A percentile compares a stretch with the other conserved stretches of the same genome.
phyloP scores from a whole-genome alignment of 208 protist genomes.

The Herpetomonas tarakana region DNA sequence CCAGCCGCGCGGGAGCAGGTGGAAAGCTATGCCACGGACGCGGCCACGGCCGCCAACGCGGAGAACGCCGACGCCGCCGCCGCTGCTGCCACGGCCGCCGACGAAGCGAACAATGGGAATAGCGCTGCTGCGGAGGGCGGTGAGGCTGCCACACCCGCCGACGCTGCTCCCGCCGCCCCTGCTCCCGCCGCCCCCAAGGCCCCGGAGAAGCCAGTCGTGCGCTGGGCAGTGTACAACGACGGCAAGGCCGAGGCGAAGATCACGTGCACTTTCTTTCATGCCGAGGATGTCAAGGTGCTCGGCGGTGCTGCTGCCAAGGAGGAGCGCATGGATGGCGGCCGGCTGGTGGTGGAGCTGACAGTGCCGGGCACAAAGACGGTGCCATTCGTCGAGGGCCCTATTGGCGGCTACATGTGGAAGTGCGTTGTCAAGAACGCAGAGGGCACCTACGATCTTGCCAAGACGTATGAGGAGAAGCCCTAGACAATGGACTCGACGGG shows the following conservation, averaged over 20 bases:
- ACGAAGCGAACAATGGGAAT: not conserved
- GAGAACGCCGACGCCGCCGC: not conserved
- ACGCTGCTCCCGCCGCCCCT: not conserved
- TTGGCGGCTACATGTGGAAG: conserved; percentile 41
- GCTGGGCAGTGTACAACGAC: conserved; percentile 43
- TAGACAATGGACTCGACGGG: too few species aligned
- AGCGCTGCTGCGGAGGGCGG: too few species aligned
- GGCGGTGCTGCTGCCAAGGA: conserved; percentile 7
- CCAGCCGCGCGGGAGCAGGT: not conserved
- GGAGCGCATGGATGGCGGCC: conserved; percentile 6
- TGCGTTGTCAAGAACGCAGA: conserved; percentile 22
- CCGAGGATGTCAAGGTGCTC: conserved; percentile 11
- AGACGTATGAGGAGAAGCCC: not conserved
- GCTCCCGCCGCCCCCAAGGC: not conserved
- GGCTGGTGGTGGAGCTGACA: conserved; percentile 12
- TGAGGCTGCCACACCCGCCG: not conserved
- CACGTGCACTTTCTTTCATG: conserved; percentile 36
- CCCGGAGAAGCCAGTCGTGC: conserved; percentile 5
- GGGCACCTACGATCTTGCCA: conserved; percentile 19
- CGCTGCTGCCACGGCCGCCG: not conserved
- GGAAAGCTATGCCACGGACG: not conserved
- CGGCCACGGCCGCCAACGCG: not conserved
- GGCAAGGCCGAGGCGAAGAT: conserved; percentile 31
- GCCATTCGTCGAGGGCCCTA: conserved; percentile 27
- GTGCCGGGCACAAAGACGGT: conserved; percentile 22